Evolutionary conservation across 2,329 filamentous ascomycete species (phyloP).

Genomic region (Gremmenia infestans): DNA sequence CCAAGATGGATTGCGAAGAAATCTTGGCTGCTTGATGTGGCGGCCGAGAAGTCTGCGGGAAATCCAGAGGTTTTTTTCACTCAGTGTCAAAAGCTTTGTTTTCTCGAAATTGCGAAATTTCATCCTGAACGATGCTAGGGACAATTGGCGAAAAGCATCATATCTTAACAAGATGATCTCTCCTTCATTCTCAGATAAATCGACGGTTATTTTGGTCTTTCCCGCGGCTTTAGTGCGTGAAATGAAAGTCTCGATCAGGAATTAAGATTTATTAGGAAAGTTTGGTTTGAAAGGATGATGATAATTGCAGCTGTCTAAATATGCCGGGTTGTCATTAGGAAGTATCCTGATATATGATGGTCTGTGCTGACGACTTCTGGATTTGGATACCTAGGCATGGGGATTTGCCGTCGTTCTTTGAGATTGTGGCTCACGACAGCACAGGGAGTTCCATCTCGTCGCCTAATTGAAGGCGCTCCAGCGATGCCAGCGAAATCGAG

Average conservation of each 20-base stretch:
- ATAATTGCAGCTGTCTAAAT: slow-evolving; percentile 24
- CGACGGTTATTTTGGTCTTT: slow-evolving; percentile 58
- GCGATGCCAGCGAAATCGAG: neutral
- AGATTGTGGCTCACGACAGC: slow-evolving; percentile 12
- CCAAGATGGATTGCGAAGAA: slow-evolving; percentile 15
- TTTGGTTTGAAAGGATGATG: slow-evolving; percentile 22
- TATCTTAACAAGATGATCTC: slow-evolving; percentile 45
- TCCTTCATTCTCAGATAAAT: slow-evolving; percentile 55
- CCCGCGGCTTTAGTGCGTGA: slow-evolving; percentile 38
- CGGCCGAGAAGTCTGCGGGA: slow-evolving; percentile 12
- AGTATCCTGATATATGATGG: slow-evolving; percentile 24
- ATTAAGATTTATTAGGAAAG: slow-evolving; percentile 21
- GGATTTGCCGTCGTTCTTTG: neutral
- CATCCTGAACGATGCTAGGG: slow-evolving; percentile 26
- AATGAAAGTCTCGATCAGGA: slow-evolving; percentile 36
- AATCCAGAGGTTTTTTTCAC: slow-evolving; percentile 14
- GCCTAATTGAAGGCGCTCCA: neutral
- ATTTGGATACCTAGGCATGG: slow-evolving; percentile 19
- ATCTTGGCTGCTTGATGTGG: slow-evolving; percentile 13
- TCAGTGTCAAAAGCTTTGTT: slow-evolving; percentile 21
- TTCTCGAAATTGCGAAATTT: slow-evolving; percentile 18
- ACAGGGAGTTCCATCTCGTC: slow-evolving; percentile 3
- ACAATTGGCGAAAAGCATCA: slow-evolving; percentile 42
- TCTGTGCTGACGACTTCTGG: slow-evolving; percentile 22
- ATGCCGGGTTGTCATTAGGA: slow-evolving; percentile 16